Conservation (phyloP, 306 rosid genomes). For the Senna siamea region DNA sequence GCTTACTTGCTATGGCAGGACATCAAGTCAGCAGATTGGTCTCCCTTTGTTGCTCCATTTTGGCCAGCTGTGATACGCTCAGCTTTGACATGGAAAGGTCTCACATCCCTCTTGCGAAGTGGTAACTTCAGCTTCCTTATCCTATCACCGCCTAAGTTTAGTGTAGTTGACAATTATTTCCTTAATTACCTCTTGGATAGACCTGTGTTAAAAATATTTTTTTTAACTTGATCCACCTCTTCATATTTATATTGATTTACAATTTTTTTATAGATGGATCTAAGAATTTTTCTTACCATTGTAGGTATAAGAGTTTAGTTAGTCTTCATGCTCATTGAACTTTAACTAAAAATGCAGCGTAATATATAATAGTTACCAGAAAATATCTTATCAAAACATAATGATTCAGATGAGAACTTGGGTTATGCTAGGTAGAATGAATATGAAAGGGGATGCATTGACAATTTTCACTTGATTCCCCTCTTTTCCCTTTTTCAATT, state of each 20-base stretch:
- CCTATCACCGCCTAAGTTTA: background rate
- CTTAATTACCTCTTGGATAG: background rate
- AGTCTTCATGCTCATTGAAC: background rate
- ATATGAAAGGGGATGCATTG: background rate
- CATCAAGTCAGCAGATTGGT: slow-evolving; percentile 85
- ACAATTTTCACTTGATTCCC: background rate
- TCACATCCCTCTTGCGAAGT: slow-evolving; percentile 65
- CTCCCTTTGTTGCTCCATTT: slow-evolving; percentile 79
- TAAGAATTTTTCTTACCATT: background rate
- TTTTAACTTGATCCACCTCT: background rate
- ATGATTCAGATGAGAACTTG: background rate
- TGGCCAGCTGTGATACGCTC: slow-evolving; percentile 97
- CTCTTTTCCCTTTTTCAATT: background rate
- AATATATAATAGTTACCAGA: slow-evolving; percentile 6
- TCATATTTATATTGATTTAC: background rate
- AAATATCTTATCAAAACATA: background rate
- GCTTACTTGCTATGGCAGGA: slow-evolving; percentile 50
- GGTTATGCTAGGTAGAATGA: background rate
- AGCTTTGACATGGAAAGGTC: slow-evolving; percentile 79
- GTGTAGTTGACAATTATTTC: slow-evolving; percentile 4
- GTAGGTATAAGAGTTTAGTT: background rate
- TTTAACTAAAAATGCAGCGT: background rate
- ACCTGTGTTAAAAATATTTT: background rate
- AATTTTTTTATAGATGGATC: too few relatives aligned
- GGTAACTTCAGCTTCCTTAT: slow-evolving; percentile 45